phyloP scores from a whole-genome alignment of 345 rosid genomes.

The Rhodamnia argentea region DNA sequence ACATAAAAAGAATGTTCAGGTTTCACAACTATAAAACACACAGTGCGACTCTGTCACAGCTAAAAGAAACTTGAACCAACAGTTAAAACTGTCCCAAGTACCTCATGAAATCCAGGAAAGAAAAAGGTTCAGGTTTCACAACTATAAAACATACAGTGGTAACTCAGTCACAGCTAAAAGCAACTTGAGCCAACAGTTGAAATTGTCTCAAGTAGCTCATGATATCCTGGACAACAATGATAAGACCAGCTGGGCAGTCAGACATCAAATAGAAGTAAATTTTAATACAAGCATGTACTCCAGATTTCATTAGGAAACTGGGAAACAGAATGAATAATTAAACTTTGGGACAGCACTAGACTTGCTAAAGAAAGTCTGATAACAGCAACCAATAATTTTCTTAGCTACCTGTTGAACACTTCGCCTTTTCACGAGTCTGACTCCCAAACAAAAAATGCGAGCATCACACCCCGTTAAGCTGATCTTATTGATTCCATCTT shows the following conservation, averaged over 20 bases:
- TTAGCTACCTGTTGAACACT: constrained; percentile 63
- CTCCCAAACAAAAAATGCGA: constrained; percentile 83
- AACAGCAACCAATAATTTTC: background rate
- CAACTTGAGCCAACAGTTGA: background rate
- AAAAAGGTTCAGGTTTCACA: background rate
- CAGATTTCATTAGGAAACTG: background rate
- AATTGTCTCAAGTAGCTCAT: background rate
- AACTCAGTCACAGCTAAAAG: background rate
- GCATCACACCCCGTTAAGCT: constrained; percentile 71
- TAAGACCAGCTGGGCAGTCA: background rate
- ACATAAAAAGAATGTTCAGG: background rate
- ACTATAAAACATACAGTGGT: background rate
- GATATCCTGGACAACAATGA: background rate
- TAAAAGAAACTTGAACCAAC: background rate
- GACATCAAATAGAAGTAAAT: background rate
- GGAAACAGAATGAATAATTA: background rate
- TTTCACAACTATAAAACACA: background rate
- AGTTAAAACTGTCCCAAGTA: background rate
- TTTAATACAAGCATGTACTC: background rate
- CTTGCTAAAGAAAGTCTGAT: background rate
- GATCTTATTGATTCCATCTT: constrained; percentile 81
- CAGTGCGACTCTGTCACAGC: background rate
- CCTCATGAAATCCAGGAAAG: background rate
- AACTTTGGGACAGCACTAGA: background rate
- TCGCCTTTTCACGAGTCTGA: constrained; percentile 71